These are phyloP conservation scores for Russula brevipes DNA, from an alignment of 768 basidiomycete genomes.

Conservation along the genomic window DNA sequence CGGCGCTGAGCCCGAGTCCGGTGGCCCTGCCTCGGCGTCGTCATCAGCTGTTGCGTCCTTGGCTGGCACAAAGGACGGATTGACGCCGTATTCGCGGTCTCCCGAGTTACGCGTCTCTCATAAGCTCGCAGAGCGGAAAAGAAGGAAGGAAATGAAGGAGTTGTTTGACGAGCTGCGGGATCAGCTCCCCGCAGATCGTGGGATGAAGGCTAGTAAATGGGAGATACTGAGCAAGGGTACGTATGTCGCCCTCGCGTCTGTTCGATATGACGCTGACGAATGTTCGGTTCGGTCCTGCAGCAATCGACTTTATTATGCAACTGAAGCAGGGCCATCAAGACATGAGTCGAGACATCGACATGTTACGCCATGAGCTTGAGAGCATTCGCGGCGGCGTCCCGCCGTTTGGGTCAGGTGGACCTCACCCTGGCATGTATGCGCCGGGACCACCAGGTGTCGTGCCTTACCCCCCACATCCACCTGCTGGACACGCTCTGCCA, in stretches of 20 bases:
- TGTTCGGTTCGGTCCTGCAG: conserved; percentile 35
- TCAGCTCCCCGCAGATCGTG: conserved; percentile 84
- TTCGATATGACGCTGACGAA: background rate
- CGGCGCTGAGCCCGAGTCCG: conserved; percentile 16
- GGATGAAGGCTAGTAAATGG: conserved; percentile 98
- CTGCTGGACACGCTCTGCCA: conserved; percentile 42
- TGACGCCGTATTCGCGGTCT: conserved; percentile 89
- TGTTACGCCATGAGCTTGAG: conserved; percentile 71
- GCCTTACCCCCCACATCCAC: conserved; percentile 38
- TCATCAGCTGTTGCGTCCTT: conserved; percentile 40
- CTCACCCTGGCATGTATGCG: conserved; percentile 32
- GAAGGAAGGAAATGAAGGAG: conserved; percentile 99
- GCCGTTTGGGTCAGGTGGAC: conserved; percentile 45
- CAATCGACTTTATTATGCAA: conserved; percentile 81
- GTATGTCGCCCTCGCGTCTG: conserved; percentile 24
- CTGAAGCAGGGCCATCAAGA: conserved; percentile 75
- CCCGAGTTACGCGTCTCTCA: conserved; percentile 94
- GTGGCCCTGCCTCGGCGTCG: conserved; percentile 23
- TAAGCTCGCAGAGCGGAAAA: conserved; percentile 94
- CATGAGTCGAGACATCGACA: conserved; percentile 73
- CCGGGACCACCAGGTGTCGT: conserved; percentile 37
- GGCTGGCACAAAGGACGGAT: conserved; percentile 27
- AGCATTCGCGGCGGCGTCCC: conserved; percentile 50
- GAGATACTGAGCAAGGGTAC: conserved; percentile 95
- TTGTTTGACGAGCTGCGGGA: conserved; percentile 95